These are phyloP conservation scores for Aspergillus sp. DNA, from an alignment of 2,329 filamentous ascomycete genomes.

Conservation along the genomic window DNA sequence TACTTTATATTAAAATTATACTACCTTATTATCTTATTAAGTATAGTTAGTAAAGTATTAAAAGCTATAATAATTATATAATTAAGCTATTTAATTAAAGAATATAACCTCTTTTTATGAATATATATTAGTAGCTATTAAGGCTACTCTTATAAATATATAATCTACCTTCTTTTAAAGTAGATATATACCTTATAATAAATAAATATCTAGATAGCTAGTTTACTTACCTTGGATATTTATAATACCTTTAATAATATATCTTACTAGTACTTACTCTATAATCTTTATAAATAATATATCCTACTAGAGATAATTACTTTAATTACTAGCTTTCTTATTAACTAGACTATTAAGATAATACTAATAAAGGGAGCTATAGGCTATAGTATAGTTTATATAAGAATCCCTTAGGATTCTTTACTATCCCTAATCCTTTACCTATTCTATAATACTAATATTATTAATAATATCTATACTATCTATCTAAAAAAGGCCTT, in stretches of 20 bases:
- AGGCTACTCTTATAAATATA: not conserved
- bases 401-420: conserved; percentile 4
- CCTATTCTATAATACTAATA: conserved; percentile 21
- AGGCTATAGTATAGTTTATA: not conserved
- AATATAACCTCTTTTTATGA: not conserved
- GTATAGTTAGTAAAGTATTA: conserved; percentile 11
- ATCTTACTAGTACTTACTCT: not conserved
- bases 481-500: not conserved
- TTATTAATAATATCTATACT: conserved; percentile 2
- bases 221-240: not conserved
- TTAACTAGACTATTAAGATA: conserved; percentile 1
- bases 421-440: conserved; percentile 20
- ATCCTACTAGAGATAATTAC: conserved; percentile 7
- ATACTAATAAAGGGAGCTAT: not conserved
- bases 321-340: conserved; percentile 14
- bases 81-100: conserved; percentile 11
- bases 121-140: conserved; percentile 1
- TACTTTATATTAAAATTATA: conserved; percentile 13
- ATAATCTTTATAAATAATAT: not conserved
- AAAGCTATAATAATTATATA: conserved; percentile 11
- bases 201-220: not conserved
- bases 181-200: conserved; percentile 1
- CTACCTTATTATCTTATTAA: conserved; percentile 13
- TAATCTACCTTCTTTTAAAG: conserved; percentile 1
- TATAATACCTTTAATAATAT: too few species aligned